Conservation (phyloP, 257 asterid species). For the Nicotiana obtusifolia region DNA sequence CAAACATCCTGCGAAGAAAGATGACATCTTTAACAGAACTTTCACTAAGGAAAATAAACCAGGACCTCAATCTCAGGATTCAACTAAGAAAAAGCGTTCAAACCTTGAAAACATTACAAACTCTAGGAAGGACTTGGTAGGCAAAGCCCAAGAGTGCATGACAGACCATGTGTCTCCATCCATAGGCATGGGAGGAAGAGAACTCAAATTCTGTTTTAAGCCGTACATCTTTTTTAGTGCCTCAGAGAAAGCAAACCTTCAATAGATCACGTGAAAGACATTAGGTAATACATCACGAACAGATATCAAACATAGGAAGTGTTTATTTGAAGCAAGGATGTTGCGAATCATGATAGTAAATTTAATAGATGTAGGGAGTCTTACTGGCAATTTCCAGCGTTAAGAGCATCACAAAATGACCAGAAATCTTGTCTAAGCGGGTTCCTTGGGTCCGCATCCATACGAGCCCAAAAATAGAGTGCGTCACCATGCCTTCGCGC, state of each 20-base stretch:
- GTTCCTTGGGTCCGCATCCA: constrained; percentile 64
- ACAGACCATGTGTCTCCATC: constrained; percentile 81
- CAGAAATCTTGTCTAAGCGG: constrained; percentile 68
- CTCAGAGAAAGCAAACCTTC: constrained; percentile 75
- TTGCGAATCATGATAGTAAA: not conserved
- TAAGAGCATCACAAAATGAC: constrained; percentile 90
- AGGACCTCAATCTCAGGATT: not conserved
- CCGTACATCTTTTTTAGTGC: constrained; percentile 82
- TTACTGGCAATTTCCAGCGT: constrained; percentile 95
- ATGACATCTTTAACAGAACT: not conserved
- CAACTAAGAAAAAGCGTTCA: not conserved
- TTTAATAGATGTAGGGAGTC: constrained; percentile 17
- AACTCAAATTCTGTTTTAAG: constrained; percentile 50
- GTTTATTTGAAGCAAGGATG: not conserved
- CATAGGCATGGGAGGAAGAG: constrained; percentile 76
- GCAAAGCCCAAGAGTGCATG: constrained; percentile 91
- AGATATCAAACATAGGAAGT: not conserved
- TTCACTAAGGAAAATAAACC: not conserved
- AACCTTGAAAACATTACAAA: constrained; percentile 97
- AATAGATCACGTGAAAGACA: constrained; percentile 7
- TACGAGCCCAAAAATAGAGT: constrained; percentile 80
- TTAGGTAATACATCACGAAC: not conserved
- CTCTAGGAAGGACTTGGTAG: constrained; percentile 86
- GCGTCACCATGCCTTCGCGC: constrained; percentile 72
- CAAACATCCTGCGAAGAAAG: constrained; percentile 62